Evolutionary conservation across 179 eudicot species (phyloP), one percentile per base, ranked within the genome.

Genomic region (Pouteria campechiana): DNA sequence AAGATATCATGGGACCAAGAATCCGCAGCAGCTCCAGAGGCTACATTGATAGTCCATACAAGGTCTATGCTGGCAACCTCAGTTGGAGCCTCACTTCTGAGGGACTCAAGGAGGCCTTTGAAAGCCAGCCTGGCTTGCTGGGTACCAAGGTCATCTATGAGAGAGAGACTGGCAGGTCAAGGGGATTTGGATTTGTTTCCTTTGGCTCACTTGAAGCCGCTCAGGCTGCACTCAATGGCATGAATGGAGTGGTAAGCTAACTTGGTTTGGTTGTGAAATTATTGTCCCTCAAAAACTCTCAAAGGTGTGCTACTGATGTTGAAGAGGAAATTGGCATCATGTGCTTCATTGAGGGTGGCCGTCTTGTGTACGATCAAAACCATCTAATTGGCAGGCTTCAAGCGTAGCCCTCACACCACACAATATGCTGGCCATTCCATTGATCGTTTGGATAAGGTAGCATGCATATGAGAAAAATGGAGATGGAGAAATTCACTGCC

Each of bases 61-160:
- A 89, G 68, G 17, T 89, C 45, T 89, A 85, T 48, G 95, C 76
- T 3, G 95, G 89, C 50, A 89, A 89, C 57, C 95, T 89, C 28
- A 59, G 69, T 48, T 85, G 95, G 97, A 32, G 24, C 19, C 58
- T 89, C 33, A 72, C 90, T 22, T 61, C 89, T 32, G 67, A 85
- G 58, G 76, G 47, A 33, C 93, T 89, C 18, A 61, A 33, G 58
- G 81, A 85, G 8, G 69, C 61, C 34, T 89, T 89, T 61, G 68
- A 65, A 0, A 69, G 54, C 38, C 78, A 67, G 38, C 67, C 82
- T 1, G 95, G 93, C 37, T 64, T 75, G 16, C n/a, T 69, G 57
- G 76, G 95, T 51, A 89, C 95, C 53, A 85, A 81, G 74, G 81
- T 89, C 52, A 57, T 81, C 16, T 89, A 67, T 16, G 95, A 85